These are phyloP conservation scores for Sambucus nigra DNA, from an alignment of 129 eudicot genomes.

Conservation along the genomic window DNA sequence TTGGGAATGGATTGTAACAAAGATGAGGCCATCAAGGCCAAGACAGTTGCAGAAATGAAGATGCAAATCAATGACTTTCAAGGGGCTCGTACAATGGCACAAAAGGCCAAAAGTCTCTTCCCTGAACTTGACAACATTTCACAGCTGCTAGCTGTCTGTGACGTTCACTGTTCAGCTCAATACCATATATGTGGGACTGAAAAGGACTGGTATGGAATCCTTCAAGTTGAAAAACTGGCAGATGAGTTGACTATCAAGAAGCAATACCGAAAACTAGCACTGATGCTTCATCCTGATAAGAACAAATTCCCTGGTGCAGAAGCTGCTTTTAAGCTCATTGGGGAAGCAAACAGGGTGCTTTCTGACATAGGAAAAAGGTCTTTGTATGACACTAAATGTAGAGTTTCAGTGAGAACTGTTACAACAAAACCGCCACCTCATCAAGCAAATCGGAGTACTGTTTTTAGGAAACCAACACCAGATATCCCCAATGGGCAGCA, in stretches of 20 bases:
- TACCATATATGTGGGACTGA: slow-evolving; percentile 41
- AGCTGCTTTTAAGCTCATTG: slow-evolving; percentile 89
- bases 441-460: slow-evolving; percentile 23
- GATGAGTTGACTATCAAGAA: slow-evolving; percentile 68
- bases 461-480: slow-evolving; percentile 17
- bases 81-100: slow-evolving; percentile 71
- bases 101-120: slow-evolving; percentile 51
- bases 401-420: slow-evolving; percentile 19
- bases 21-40: slow-evolving; percentile 77
- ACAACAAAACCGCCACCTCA: slow-evolving; percentile 28
- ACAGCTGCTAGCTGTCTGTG: slow-evolving; percentile 68
- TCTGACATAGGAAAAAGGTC: slow-evolving; percentile 58
- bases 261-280: slow-evolving; percentile 83
- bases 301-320: slow-evolving; percentile 91
- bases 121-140: slow-evolving; percentile 68
- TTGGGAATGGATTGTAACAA: slow-evolving; percentile 75
- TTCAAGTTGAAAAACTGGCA: slow-evolving; percentile 62
- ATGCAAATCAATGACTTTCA: slow-evolving; percentile 60
- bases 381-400: slow-evolving; percentile 45
- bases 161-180: slow-evolving; percentile 75
- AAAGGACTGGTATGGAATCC: slow-evolving; percentile 77
- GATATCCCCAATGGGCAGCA: slow-evolving; percentile 10
- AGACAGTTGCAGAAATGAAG: slow-evolving; percentile 60
- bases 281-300: slow-evolving; percentile 86
- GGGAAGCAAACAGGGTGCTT: slow-evolving; percentile 75